Evolutionary conservation across 2,329 filamentous ascomycete genomes (phyloP), one percentile per base, ranked within the genome.

Genomic region (Colletotrichum truncatum): DNA sequence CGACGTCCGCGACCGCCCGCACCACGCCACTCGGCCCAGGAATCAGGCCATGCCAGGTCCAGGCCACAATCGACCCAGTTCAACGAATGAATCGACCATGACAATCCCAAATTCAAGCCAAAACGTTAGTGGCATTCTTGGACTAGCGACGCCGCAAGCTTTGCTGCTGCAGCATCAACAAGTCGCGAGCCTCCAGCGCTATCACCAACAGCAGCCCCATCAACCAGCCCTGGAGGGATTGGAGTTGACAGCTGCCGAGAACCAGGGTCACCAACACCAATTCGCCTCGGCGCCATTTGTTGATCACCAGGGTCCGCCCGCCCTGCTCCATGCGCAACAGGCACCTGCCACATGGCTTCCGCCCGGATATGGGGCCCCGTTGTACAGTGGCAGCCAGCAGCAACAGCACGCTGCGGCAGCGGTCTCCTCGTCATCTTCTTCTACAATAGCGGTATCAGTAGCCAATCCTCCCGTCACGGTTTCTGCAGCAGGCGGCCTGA

Each of bases 21-120:
- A 67, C 38, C 60, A 67, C 64, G 60, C 64, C 64, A 67, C 48
- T 45, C 59, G 45, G 48, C 26, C 39, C 26, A 53, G 52, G 39
- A 67, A 64, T 64, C 64, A 64, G 60, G 28, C 64, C 64, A 67
- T 49, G 32, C 36, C 30, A 43, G 39, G 28, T 32, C 49, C 28
- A 65, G 63, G 18, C 57, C 49, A 63, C 28, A 36, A 51, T 45
- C 41, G 57, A 14, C 57, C 63, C 41, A 39, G 45, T 43, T 36
- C 38, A 16, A 38, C 32, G n/a, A 39, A 63, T 16, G 57, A 56
- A 38, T 28, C 51, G 23, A 34, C 28, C 49, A 52, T 49, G 12
- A 28, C 28, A 12, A 51, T 34, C 6, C 23, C 26, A 39, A 36
- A 8, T 26, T 10, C 48, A 59, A 30, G 11, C 11, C 34, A 43